Evolutionary conservation across 805 yeast genomes (phyloP).

Genomic region (Ogataea angusta): DNA sequence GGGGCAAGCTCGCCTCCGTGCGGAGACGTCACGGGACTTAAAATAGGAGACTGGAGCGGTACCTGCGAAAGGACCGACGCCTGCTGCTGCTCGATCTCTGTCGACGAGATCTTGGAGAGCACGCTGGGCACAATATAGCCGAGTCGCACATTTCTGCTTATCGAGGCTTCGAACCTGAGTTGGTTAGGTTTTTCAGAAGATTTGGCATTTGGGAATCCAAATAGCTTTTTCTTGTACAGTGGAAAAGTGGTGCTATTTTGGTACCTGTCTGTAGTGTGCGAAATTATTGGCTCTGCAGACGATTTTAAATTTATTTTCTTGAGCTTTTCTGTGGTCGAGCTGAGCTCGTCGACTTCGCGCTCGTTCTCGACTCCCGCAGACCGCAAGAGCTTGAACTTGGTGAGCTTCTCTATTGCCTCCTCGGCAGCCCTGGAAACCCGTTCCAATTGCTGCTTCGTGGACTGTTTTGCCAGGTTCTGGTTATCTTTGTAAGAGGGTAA

Average conservation of each 20-base stretch:
- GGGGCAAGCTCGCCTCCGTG: conserved; percentile 5
- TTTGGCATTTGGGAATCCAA: conserved; percentile 17
- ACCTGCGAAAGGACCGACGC: conserved; percentile 8
- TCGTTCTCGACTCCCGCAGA: conserved; percentile 21
- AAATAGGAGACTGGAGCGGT: conserved; percentile 10
- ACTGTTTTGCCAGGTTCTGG: background rate
- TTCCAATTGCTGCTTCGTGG: conserved; percentile 17
- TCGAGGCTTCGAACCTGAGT: conserved; percentile 5
- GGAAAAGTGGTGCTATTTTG: conserved; percentile 3
- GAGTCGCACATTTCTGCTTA: conserved; percentile 11
- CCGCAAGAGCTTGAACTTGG: conserved; percentile 14
- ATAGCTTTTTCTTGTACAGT: conserved; percentile 18
- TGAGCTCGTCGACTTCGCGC: conserved; percentile 17
- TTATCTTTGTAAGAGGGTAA: conserved; percentile 15
- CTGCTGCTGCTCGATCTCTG: conserved; percentile 2
- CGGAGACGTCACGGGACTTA: conserved; percentile 15
- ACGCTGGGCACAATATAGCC: conserved; percentile 20
- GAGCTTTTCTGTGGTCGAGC: conserved; percentile 13
- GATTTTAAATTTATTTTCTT: conserved; percentile 10
- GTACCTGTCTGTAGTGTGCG: background rate
- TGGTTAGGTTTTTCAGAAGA: conserved; percentile 13
- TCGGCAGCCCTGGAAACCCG: conserved; percentile 15
- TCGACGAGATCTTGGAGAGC: conserved; percentile 15
- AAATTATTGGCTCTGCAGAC: background rate
- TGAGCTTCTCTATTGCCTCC: conserved; percentile 14